Evolutionary conservation across 306 rosid species (phyloP), one percentile per base, ranked within the genome.

Genomic region (Cucumis cinereus): DNA sequence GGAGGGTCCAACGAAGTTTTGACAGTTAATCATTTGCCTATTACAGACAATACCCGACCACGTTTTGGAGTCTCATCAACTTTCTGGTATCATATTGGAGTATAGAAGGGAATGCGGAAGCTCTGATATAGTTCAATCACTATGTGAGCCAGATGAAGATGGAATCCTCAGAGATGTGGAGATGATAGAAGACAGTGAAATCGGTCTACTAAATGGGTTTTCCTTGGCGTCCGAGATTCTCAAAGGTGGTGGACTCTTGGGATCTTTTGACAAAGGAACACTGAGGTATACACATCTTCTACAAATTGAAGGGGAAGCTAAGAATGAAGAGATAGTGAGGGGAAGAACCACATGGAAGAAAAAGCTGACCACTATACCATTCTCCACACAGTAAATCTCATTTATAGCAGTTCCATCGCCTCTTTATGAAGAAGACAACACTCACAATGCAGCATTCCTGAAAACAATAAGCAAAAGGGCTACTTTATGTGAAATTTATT

Each of bases 91-190:
- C 86, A 83, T 78, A 41, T 66, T 93, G 61, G 96, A 91, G 77
- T 91, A 90, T 56, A 85, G 96, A 85, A 90, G 87, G 82, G 97
- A 91, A 47, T 93, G 98, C 77, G 91, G 92, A 28, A 90, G 90
- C 56, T 87, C 91, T 58, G 96, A 91, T 77, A 70, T 73, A 82
- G 97, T 93, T 63, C 85, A 91, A 61, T 90, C 97, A 74, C 87
- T 91, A 35, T 91, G 98, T 77, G 84, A 91, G 41, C 90, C 93
- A 5, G 95, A 90, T 75, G 89, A 87, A 28, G 91, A 87, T n/a
- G 96, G 86, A 69, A 83, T 81, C 53, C 81, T 83, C 11, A 33
- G 80, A 73, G 89, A 85, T 22, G 84, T 82, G 54, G 61, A 75
- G 52, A 85, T 81, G 75, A 80, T 85, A 81, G 78, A 87, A 72